Evolutionary conservation across 176 grass and related monocot genomes (phyloP).

Genomic region (Luzula sylvatica): DNA sequence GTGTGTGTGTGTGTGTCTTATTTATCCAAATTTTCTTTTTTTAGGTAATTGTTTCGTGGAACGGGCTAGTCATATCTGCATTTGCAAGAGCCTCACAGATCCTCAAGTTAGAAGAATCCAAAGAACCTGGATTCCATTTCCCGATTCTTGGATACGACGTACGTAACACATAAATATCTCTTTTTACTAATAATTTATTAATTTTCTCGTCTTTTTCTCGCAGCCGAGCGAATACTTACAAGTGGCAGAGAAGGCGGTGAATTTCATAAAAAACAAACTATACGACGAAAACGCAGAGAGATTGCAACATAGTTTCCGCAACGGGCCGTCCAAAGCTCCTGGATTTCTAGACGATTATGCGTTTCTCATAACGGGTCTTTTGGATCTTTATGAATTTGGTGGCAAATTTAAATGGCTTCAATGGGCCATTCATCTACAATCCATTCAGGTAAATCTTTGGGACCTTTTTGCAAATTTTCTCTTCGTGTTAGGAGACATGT

Average conservation of each 20-base stretch:
- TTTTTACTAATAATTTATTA: not conserved
- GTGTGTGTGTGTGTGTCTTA: too few species aligned
- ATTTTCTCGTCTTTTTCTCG: not conserved
- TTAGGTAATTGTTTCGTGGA: conserved; percentile 98
- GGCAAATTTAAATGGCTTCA: conserved; percentile 66
- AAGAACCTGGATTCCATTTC: conserved; percentile 41
- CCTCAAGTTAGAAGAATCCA: conserved; percentile 39
- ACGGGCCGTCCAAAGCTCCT: conserved; percentile 90
- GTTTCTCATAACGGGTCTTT: conserved; percentile 72
- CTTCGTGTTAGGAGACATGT: too few species aligned
- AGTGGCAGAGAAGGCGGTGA: conserved; percentile 67
- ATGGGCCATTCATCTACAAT: conserved; percentile 73
- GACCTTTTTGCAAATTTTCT: too few species aligned
- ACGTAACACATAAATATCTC: conserved; percentile 10
- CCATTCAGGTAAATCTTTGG: conserved; percentile 51
- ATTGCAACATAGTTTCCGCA: conserved; percentile 77
- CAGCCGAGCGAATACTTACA: conserved; percentile 83
- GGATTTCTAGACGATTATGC: conserved; percentile 98
- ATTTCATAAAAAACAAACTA: conserved; percentile 67
- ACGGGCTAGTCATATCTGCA: conserved; percentile 77
- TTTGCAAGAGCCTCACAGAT: conserved; percentile 90
- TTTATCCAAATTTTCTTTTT: not conserved
- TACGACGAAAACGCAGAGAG: conserved; percentile 47
- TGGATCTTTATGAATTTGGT: conserved; percentile 88
- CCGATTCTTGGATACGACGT: conserved; percentile 59